These are phyloP conservation scores for Henningerozyma blattae DNA, from an alignment of 805 yeast species.

Conservation along the genomic window DNA sequence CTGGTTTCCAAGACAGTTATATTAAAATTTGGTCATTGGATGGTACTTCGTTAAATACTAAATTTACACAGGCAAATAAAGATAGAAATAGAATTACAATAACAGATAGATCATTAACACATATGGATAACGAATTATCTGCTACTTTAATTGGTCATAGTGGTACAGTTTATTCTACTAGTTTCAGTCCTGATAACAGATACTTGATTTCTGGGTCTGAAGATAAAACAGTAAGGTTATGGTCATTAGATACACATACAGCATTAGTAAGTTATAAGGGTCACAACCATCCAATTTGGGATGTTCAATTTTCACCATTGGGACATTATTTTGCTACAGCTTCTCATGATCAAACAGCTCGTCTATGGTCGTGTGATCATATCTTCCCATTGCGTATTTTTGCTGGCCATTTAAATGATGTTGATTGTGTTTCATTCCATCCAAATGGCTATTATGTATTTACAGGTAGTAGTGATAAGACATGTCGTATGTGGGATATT, in stretches of 20 bases:
- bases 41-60: conserved; percentile 69
- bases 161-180: conserved; percentile 84
- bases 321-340: conserved; percentile 99
- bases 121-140: not conserved
- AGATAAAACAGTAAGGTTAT: conserved; percentile 81
- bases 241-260: conserved; percentile 89
- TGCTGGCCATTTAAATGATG: conserved; percentile 96
- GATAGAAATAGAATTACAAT: conserved; percentile 24
- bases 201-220: conserved; percentile 76
- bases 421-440: conserved; percentile 88
- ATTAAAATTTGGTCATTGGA: conserved; percentile 89
- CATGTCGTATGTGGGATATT: conserved; percentile 97
- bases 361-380: conserved; percentile 97
- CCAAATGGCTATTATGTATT: conserved; percentile 91
- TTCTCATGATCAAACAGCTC: conserved; percentile 94
- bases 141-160: conserved; percentile 68
- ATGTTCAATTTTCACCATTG: conserved; percentile 83
- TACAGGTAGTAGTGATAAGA: conserved; percentile 92
- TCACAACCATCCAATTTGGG: conserved; percentile 96
- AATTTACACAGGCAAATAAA: conserved; percentile 25
- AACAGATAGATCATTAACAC: conserved; percentile 11
- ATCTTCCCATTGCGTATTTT: conserved; percentile 90
- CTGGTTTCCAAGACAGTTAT: conserved; percentile 87
- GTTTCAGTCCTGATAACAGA: conserved; percentile 83
- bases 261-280: conserved; percentile 91